A percentile compares a stretch with the other conserved stretches of the same genome.
Conservation (phyloP, 257 asterid species). For the Linderniella brevidens region DNA sequence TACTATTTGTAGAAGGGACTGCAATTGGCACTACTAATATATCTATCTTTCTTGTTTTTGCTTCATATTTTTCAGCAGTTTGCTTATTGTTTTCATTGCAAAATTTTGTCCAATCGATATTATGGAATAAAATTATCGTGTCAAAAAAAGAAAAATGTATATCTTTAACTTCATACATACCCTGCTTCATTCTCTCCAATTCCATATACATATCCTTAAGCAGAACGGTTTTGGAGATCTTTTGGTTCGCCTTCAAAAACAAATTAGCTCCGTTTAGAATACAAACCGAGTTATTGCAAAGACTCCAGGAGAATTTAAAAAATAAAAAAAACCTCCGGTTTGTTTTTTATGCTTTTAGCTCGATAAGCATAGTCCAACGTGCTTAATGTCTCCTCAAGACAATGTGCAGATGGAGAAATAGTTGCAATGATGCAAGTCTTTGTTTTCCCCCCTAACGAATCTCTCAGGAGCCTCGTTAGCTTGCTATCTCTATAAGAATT, state of each 20-base stretch:
- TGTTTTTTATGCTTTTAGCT: conserved; percentile 76
- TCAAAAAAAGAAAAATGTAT: conserved; percentile 10
- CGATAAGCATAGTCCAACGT: conserved; percentile 76
- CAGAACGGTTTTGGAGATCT: conserved; percentile 49
- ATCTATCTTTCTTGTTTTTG: no score
- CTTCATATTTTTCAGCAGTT: no score
- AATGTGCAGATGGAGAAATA: conserved; percentile 56
- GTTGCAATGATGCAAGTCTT: conserved; percentile 84
- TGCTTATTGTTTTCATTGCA: no score
- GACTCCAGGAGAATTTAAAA: conserved; percentile 6
- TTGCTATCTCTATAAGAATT: conserved; percentile 55
- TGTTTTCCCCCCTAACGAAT: conserved; percentile 79
- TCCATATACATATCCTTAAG: conserved; percentile 67
- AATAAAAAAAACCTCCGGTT: conserved; percentile 44
- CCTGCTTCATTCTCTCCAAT: conserved; percentile 81
- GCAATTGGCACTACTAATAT: no score
- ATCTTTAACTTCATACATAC: conserved; percentile 11
- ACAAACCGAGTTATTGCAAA: conserved; percentile 1
- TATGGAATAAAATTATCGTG: no score
- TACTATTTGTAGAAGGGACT: no score
- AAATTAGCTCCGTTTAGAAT: conserved; percentile 17
- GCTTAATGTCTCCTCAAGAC: conserved; percentile 73
- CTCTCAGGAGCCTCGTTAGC: conserved; percentile 71
- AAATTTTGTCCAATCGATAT: no score
- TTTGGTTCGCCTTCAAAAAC: conserved; percentile 60